Evolutionary conservation across 2,329 filamentous ascomycete genomes (phyloP).

Genomic region (Phaeosphaeria sp.): DNA sequence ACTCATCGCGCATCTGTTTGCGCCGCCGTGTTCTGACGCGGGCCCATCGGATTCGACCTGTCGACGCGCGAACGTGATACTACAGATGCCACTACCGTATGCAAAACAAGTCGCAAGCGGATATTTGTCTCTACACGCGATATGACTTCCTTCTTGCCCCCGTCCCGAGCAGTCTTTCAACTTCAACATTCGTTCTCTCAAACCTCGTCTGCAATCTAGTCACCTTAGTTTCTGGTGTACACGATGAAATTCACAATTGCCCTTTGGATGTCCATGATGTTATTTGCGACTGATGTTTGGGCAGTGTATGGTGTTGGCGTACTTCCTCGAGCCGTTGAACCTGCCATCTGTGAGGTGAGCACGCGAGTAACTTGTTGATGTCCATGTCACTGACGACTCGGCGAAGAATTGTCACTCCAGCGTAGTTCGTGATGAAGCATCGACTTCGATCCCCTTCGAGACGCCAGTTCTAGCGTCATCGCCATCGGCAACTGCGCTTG

Average conservation of each 20-base stretch:
- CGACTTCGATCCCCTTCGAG: neutral
- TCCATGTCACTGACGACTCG: neutral
- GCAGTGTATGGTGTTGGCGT: slow-evolving; percentile 21
- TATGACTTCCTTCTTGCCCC: slow-evolving; percentile 4
- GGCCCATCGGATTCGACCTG: slow-evolving; percentile 8
- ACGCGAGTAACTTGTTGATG: neutral
- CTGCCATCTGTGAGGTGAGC: slow-evolving; percentile 10
- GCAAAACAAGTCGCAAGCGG: slow-evolving; percentile 18
- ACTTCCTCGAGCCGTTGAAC: slow-evolving; percentile 1
- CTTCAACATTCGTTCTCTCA: slow-evolving; percentile 1
- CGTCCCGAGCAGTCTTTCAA: slow-evolving; percentile 2
- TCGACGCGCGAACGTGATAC: slow-evolving; percentile 21
- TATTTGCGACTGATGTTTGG: slow-evolving; percentile 20
- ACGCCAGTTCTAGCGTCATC: neutral
- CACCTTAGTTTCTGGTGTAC: neutral
- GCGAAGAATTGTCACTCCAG: neutral
- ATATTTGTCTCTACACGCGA: slow-evolving; percentile 14
- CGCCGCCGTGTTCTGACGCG: neutral
- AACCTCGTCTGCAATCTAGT: too few relatives aligned
- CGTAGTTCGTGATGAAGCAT: neutral
- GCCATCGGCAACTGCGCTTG: neutral
- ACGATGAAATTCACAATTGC: slow-evolving; percentile 2
- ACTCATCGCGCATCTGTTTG: neutral
- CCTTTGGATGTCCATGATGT: slow-evolving; percentile 9
- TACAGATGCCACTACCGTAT: slow-evolving; percentile 22